Evolutionary conservation across 768 basidiomycete species (phyloP), one percentile per base, ranked within the genome.

Genomic region (Paxillus ammoniavirescens): DNA sequence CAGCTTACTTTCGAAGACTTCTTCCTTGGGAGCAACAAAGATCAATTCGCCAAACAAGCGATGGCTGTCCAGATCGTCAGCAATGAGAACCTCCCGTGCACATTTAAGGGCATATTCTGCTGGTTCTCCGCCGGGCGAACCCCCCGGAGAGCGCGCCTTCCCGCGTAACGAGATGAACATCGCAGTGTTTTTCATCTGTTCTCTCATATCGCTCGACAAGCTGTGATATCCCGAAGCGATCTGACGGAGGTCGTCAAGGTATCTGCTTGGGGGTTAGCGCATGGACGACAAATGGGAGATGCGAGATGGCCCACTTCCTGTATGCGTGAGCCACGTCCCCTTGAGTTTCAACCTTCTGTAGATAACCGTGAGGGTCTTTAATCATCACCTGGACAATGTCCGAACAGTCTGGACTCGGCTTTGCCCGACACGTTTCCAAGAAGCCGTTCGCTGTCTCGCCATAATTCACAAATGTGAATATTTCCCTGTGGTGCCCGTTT

Each of bases 391-490:
- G 75, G 1, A 82, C 83, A 36, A 91, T 77, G 68, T 92, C 91
- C 50, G 89, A 84, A 5, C 89, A 80, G 50, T 82, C 89, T 3
- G 93, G 93, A 61, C 91, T 88, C 28, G 81, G 81, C 59, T 83
- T 86, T 17, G 92, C 89, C 2, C 93, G 93, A 60, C 91, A 90
- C 5, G 87, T 85, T 47, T 77, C 79, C 36, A 98, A 74, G 72
- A 98, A 96, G 3, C 77, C 74, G 61, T 92, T 93, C 30, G 87
- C 93, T 8, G 77, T 72, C 1, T 76, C 63, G 1, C 90, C 93
- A 66, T 94, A 94, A 65, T 93, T 84, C 42, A 97, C 82, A 60
- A 91, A 95, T 14, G 80, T 77, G 66, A 96, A 94, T 2, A 94
- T 73, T 52, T 84, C 82, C 1, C 83, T 83, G 64, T 89, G 81